phyloP scores from a whole-genome alignment of 306 rosid species.

The Trifolium dubium region DNA sequence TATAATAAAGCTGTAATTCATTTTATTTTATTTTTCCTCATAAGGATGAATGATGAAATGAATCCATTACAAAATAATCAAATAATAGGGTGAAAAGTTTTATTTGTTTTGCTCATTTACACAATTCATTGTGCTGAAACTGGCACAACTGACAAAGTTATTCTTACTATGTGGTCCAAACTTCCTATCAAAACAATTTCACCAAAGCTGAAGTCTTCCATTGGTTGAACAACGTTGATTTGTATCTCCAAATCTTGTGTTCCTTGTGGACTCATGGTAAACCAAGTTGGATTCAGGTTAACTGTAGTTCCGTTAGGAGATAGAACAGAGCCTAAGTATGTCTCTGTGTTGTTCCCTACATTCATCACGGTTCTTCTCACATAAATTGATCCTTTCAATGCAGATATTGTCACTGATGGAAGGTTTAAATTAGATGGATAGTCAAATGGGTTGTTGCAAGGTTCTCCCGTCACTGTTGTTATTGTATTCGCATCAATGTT shows the following conservation, averaged over 20 bases:
- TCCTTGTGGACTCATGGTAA: constrained; percentile 65
- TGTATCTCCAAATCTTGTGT: constrained; percentile 62
- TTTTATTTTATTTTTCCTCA: background rate
- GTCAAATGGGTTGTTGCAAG: constrained; percentile 54
- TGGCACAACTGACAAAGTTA: constrained; percentile 68
- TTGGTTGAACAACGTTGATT: constrained; percentile 56
- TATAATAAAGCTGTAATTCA: background rate
- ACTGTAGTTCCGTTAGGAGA: constrained; percentile 81
- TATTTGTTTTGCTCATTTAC: background rate
- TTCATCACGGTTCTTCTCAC: constrained; percentile 63
- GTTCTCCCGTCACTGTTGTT: constrained; percentile 57
- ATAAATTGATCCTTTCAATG: constrained; percentile 53
- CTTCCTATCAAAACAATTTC: constrained; percentile 76
- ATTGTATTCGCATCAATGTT: constrained; percentile 45
- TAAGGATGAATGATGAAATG: background rate
- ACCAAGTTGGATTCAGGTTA: constrained; percentile 58
- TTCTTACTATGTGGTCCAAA: constrained; percentile 73
- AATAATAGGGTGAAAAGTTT: background rate
- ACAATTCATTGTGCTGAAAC: constrained; percentile 40
- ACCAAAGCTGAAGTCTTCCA: constrained; percentile 67
- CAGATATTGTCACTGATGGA: constrained; percentile 77
- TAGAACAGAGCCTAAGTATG: constrained; percentile 57
- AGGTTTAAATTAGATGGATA: constrained; percentile 80
- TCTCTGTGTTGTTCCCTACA: constrained; percentile 68
- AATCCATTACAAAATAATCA: background rate